These are phyloP conservation scores for Russula compacta DNA, from an alignment of 768 basidiomycete genomes.

Conservation along the genomic window DNA sequence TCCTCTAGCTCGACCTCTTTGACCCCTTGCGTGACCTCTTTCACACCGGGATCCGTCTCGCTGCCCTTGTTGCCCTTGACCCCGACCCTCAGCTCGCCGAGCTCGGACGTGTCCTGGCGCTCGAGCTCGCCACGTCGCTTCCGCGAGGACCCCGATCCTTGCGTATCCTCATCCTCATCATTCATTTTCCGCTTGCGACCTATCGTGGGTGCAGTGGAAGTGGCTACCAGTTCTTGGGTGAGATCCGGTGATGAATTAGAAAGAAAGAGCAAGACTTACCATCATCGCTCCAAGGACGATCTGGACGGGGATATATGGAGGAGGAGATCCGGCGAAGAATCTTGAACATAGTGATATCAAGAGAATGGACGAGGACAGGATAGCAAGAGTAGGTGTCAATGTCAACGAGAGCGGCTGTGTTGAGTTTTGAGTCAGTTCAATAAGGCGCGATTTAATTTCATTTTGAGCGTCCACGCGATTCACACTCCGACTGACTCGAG, in stretches of 20 bases:
- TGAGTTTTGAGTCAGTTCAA: background rate
- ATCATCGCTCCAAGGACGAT: constrained; percentile 72
- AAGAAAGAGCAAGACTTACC: constrained; percentile 28
- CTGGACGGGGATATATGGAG: constrained; percentile 59
- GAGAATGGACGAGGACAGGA: background rate
- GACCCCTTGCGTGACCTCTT: constrained; percentile 64
- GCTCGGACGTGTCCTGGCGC: constrained; percentile 17
- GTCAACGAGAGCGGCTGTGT: too few relatives aligned
- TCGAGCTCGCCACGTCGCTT: constrained; percentile 18
- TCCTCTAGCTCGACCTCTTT: constrained; percentile 57
- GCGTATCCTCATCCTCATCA: constrained; percentile 31
- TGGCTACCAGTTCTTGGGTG: constrained; percentile 35
- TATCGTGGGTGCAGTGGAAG: constrained; percentile 63
- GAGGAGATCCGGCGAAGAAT: constrained; percentile 64
- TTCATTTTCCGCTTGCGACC: constrained; percentile 56
- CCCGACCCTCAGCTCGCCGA: constrained; percentile 22
- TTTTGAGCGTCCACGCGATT: constrained; percentile 6
- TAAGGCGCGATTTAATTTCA: background rate
- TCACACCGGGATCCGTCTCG: constrained; percentile 45
- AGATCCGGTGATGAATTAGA: constrained; percentile 7
- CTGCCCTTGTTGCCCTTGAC: constrained; percentile 29
- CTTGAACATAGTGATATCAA: constrained; percentile 44
- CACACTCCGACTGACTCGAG: constrained; percentile 11
- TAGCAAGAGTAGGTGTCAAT: background rate
- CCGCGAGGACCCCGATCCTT: constrained; percentile 17